phyloP scores from a whole-genome alignment of 495 filamentous ascomycete species.

The Hypomontagnella monticulosa region DNA sequence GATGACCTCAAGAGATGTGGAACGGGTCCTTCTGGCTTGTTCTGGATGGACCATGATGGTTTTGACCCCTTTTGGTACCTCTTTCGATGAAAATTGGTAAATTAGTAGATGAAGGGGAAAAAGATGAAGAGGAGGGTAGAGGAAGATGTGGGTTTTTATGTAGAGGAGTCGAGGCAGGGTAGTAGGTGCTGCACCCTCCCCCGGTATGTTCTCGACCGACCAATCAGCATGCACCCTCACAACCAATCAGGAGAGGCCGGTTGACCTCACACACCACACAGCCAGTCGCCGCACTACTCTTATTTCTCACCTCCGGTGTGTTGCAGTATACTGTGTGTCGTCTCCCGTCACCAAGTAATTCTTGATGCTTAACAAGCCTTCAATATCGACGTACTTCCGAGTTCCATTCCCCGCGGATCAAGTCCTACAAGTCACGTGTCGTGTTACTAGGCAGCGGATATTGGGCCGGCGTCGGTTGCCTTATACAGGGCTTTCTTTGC shows the following conservation, averaged over 20 bases:
- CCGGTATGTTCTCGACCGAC: background rate
- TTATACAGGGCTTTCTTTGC: slow-evolving; percentile 26
- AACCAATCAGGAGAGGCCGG: slow-evolving; percentile 28
- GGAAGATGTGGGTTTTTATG: slow-evolving; percentile 34
- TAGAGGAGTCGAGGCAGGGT: slow-evolving; percentile 36
- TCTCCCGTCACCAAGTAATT: background rate
- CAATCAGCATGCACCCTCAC: slow-evolving; percentile 26
- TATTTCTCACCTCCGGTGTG: background rate
- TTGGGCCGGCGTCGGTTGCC: slow-evolving; percentile 25
- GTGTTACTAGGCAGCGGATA: slow-evolving; percentile 36
- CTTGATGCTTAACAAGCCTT: background rate
- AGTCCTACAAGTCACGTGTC: slow-evolving; percentile 39
- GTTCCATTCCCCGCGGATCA: slow-evolving; percentile 7
- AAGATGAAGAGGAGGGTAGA: slow-evolving; percentile 35
- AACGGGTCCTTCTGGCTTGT: slow-evolving; percentile 6
- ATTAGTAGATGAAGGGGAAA: slow-evolving; percentile 12
- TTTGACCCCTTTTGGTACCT: slow-evolving; percentile 5
- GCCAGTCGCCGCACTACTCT: slow-evolving; percentile 7
- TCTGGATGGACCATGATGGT: slow-evolving; percentile 22
- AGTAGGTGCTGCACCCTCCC: slow-evolving; percentile 18
- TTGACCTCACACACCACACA: slow-evolving; percentile 22
- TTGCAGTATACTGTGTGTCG: background rate
- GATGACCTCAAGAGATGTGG: background rate
- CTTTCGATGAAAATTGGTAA: slow-evolving; percentile 24
- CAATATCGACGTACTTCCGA: slow-evolving; percentile 2